Evolutionary conservation across 805 yeast genomes (phyloP).

Genomic region (Candida ulmi): DNA sequence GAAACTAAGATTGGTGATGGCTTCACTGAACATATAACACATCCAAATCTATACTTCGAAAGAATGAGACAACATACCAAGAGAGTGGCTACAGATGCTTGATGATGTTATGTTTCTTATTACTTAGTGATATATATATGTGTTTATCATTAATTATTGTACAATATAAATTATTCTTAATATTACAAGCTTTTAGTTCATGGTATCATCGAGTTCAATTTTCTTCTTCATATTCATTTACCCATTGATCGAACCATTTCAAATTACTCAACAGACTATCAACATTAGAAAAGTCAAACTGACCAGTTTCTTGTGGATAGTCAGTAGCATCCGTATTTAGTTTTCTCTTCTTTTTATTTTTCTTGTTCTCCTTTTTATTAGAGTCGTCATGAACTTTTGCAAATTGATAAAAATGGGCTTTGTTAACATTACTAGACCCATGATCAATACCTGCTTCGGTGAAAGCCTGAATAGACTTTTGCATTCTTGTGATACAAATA

Average conservation of each 20-base stretch:
- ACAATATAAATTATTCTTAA: too few relatives aligned
- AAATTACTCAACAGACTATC: conserved; percentile 37
- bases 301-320: not conserved
- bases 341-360: not conserved
- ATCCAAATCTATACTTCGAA: conserved; percentile 86
- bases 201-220: not conserved
- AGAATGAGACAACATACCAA: conserved; percentile 57
- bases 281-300: conserved; percentile 6
- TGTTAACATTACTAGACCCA: conserved; percentile 47
- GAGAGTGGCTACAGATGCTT: conserved; percentile 13
- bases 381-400: conserved; percentile 30
- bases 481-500: conserved; percentile 39
- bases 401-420: conserved; percentile 41
- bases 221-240: conserved; percentile 3
- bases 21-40: conserved; percentile 42
- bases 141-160: too few relatives aligned
- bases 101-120: not conserved
- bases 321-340: not conserved
- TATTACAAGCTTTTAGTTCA: too few relatives aligned
- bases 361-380: not conserved
- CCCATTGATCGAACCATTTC: conserved; percentile 55
- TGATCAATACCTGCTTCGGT: conserved; percentile 43
- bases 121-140: not conserved
- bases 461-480: conserved; percentile 34
- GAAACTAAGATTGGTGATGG: conserved; percentile 59